These are phyloP conservation scores for Wickerhamia fluorescens DNA, from an alignment of 805 yeast genomes.

Conservation along the genomic window DNA sequence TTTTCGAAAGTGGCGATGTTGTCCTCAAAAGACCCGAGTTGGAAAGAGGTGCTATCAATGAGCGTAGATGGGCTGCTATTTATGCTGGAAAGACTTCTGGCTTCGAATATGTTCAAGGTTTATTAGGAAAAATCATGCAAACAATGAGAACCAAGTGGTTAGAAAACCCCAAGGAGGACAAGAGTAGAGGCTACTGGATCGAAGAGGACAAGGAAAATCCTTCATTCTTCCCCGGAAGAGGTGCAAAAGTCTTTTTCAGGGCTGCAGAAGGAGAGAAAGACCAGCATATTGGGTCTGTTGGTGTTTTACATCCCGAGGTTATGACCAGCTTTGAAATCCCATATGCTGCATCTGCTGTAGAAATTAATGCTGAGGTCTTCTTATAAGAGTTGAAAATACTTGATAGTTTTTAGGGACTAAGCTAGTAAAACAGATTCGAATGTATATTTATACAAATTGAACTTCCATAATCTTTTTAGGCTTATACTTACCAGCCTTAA, in stretches of 20 bases:
- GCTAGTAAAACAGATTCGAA: too few species aligned
- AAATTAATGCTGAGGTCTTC: slow-evolving; percentile 83
- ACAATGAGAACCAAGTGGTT: slow-evolving; percentile 88
- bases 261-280: slow-evolving; percentile 50
- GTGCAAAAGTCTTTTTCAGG: slow-evolving; percentile 81
- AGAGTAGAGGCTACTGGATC: slow-evolving; percentile 78
- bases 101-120: slow-evolving; percentile 90
- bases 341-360: slow-evolving; percentile 87
- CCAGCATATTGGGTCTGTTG: slow-evolving; percentile 70
- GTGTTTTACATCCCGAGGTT: slow-evolving; percentile 95
- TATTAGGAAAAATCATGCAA: slow-evolving; percentile 91
- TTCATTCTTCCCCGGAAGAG: slow-evolving; percentile 95
- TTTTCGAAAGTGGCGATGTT: slow-evolving; percentile 93
- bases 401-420: too few species aligned
- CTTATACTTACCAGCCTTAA: too few species aligned
- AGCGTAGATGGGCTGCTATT: slow-evolving; percentile 92
- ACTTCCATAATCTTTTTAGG: too few species aligned
- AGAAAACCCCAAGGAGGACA: slow-evolving; percentile 43
- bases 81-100: slow-evolving; percentile 94
- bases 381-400: slow-evolving; percentile 39
- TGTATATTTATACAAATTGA: too few species aligned
- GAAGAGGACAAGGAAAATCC: slow-evolving; percentile 59
- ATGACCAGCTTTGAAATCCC: slow-evolving; percentile 82
- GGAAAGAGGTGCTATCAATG: slow-evolving; percentile 88
- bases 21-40: slow-evolving; percentile 72